phyloP scores from a whole-genome alignment of 2,329 filamentous ascomycete species.

The Penicillium palitans region DNA sequence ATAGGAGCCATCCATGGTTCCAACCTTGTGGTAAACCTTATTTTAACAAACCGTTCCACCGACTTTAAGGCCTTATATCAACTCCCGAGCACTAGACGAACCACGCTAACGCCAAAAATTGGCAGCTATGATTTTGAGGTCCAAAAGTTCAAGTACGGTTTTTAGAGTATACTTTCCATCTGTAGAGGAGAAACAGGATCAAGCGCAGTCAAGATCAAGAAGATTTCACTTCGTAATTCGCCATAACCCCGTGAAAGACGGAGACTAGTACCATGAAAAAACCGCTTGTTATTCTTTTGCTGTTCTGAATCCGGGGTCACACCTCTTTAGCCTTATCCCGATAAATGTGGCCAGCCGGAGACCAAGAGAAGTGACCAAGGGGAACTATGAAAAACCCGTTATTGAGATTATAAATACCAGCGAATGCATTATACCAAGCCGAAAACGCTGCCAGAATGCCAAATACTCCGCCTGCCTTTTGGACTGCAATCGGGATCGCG shows the following conservation, averaged over 20 bases:
- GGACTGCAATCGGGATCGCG: slow-evolving; percentile 4
- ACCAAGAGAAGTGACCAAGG: slow-evolving; percentile 25
- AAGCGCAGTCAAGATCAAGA: background rate
- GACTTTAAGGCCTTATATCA: background rate
- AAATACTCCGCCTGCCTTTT: slow-evolving; percentile 18
- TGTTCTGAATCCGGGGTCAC: background rate
- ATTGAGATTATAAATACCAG: slow-evolving; percentile 17
- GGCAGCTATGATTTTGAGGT: background rate
- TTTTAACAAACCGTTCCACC: background rate
- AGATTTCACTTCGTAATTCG: background rate
- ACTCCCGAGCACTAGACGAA: background rate
- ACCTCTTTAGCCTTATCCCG: background rate
- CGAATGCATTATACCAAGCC: slow-evolving; percentile 26
- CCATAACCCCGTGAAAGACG: background rate
- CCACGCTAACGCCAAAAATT: background rate
- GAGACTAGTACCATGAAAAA: background rate
- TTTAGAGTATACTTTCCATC: background rate
- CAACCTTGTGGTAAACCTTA: background rate
- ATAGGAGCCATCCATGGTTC: background rate
- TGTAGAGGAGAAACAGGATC: background rate
- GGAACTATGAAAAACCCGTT: slow-evolving; percentile 24
- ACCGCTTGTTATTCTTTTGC: background rate
- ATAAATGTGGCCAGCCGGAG: slow-evolving; percentile 14
- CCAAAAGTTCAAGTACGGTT: background rate
- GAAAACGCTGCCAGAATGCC: slow-evolving; percentile 20